Percentiles rank a stretch among this genome's conserved stretches.
phyloP scores from a whole-genome alignment of 495 filamentous ascomycete genomes.

The Rhypophila decipiens region DNA sequence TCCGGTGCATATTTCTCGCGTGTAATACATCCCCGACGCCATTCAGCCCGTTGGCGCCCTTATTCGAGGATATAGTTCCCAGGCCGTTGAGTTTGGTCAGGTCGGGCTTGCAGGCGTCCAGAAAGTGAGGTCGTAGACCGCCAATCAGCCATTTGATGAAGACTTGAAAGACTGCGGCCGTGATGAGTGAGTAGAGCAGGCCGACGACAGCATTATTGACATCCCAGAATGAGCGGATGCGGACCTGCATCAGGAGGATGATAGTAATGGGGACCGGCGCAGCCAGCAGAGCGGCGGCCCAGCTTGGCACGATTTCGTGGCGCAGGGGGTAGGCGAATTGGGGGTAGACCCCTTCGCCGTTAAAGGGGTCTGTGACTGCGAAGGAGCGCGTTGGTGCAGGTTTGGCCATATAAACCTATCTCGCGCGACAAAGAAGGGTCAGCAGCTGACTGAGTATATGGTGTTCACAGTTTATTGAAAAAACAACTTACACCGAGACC shows the following conservation, averaged over 20 bases:
- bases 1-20: slow-evolving; percentile 40
- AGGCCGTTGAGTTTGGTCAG: slow-evolving; percentile 28
- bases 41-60: too few relatives aligned
- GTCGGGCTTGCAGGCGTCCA: slow-evolving; percentile 51
- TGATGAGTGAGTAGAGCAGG: slow-evolving; percentile 53
- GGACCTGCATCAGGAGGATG: slow-evolving; percentile 52
- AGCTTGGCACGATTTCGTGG: slow-evolving; percentile 58
- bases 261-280: slow-evolving; percentile 50
- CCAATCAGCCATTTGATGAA: slow-evolving; percentile 53
- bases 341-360: slow-evolving; percentile 54
- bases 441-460: too few relatives aligned
- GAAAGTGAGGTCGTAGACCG: slow-evolving; percentile 51
- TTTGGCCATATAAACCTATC: slow-evolving; percentile 50
- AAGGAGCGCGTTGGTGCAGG: slow-evolving; percentile 53
- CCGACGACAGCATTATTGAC: slow-evolving; percentile 57
- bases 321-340: slow-evolving; percentile 56
- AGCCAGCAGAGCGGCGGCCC: slow-evolving; percentile 49
- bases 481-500: slow-evolving; percentile 56
- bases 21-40: slow-evolving; percentile 46
- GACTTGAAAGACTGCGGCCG: slow-evolving; percentile 51
- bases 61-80: too few relatives aligned
- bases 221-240: slow-evolving; percentile 61
- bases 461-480: too few relatives aligned
- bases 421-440: too few relatives aligned
- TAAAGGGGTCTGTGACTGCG: slow-evolving; percentile 50